Conservation (phyloP, 805 yeast species). For the Pichia rugopelliculosa region DNA sequence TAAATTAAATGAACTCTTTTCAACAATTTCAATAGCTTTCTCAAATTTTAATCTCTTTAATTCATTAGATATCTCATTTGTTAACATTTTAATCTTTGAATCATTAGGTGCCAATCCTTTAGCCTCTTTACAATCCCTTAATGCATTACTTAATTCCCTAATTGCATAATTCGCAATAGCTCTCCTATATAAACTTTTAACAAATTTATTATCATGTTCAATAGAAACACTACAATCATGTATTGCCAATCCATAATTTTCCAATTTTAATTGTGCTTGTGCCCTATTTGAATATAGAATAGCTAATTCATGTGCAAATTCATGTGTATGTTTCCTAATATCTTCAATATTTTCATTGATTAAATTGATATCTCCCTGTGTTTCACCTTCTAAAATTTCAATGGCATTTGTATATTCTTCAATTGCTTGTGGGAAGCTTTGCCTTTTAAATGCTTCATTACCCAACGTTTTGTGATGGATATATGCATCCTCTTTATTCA, state of each 20-base stretch:
- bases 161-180: constrained; percentile 78
- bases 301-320: constrained; percentile 33
- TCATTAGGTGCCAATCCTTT: constrained; percentile 61
- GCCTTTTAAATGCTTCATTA: constrained; percentile 60
- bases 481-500: constrained; percentile 23
- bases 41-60: constrained; percentile 74
- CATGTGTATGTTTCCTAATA: constrained; percentile 16
- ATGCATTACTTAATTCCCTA: constrained; percentile 67
- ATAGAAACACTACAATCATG: constrained; percentile 72
- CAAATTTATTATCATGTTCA: constrained; percentile 53
- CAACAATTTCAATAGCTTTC: constrained; percentile 75
- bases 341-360: constrained; percentile 5
- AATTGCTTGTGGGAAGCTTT: constrained; percentile 58
- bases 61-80: constrained; percentile 55
- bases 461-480: constrained; percentile 59
- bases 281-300: constrained; percentile 81
- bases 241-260: constrained; percentile 79
- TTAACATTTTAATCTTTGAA: constrained; percentile 52
- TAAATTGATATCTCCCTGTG: neutral
- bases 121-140: constrained; percentile 58
- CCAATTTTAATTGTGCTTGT: constrained; percentile 78
- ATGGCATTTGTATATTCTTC: constrained; percentile 70
- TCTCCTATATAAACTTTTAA: constrained; percentile 81
- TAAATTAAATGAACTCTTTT: constrained; percentile 38
- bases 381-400: constrained; percentile 22